phyloP scores from a whole-genome alignment of 176 grass and related monocot genomes.

The Leersia perrieri region DNA sequence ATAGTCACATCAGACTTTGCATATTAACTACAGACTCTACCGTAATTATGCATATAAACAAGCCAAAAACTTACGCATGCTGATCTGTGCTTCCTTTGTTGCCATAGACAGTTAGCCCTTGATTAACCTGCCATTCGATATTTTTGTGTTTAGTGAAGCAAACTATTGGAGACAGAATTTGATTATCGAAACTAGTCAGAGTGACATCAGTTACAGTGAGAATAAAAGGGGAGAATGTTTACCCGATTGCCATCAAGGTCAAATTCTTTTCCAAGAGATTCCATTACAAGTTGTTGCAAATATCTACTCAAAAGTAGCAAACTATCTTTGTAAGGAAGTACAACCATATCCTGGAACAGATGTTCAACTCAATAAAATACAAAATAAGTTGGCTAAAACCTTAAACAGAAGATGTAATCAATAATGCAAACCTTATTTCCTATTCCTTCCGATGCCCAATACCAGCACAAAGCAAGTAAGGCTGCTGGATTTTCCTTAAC shows the following conservation, averaged over 20 bases:
- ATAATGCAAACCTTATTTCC: constrained; percentile 75
- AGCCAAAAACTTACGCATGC: constrained; percentile 69
- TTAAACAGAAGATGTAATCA: constrained; percentile 9
- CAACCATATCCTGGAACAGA: constrained; percentile 93
- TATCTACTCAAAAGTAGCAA: constrained; percentile 97
- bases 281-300: constrained; percentile 99
- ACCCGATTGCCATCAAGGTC: constrained; percentile 97
- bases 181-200: neutral
- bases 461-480: constrained; percentile 93
- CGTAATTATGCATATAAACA: constrained; percentile 1
- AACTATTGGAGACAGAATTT: neutral
- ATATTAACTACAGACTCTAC: neutral
- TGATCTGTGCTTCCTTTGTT: constrained; percentile 99
- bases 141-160: constrained; percentile 20
- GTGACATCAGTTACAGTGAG: constrained; percentile 18
- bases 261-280: constrained; percentile 99
- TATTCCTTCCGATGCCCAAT: constrained; percentile 87
- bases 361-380: neutral
- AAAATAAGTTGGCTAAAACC: constrained; percentile 31
- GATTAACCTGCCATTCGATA: constrained; percentile 78
- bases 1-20: neutral
- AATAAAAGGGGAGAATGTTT: constrained; percentile 30
- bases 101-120: constrained; percentile 94
- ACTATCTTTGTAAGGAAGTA: constrained; percentile 99
- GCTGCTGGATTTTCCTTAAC: constrained; percentile 96